A percentile compares a stretch with the other conserved stretches of the same genome.
Conservation (phyloP, 2,329 filamentous ascomycete genomes). For the Trichoderma atroviride region DNA sequence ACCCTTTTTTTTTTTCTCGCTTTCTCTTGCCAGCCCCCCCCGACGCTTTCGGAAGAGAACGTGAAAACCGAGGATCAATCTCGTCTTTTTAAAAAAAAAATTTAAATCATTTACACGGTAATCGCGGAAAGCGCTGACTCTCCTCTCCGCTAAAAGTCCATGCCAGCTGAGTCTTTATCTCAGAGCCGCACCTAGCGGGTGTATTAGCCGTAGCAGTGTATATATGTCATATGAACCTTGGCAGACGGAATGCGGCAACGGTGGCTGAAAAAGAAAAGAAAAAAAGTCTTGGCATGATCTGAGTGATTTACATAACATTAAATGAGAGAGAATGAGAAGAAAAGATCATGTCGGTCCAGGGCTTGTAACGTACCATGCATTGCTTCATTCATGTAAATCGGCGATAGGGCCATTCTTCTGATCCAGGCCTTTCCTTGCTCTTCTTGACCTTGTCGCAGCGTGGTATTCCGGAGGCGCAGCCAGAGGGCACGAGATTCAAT, state of each 20-base stretch:
- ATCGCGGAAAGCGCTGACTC: neutral
- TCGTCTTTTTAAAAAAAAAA: too few species aligned
- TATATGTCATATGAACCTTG: neutral
- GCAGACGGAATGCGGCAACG: neutral
- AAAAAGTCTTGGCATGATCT: conserved; percentile 6
- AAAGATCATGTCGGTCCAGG: neutral
- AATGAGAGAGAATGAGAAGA: neutral
- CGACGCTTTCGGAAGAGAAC: neutral
- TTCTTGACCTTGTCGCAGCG: neutral
- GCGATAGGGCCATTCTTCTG: neutral
- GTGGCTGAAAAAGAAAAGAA: neutral
- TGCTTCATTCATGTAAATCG: neutral
- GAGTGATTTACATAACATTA: neutral
- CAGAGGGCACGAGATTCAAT: conserved; percentile 12
- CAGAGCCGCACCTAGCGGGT: neutral
- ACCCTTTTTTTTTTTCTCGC: neutral
- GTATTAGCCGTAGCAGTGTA: too few species aligned
- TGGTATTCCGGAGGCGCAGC: conserved; percentile 22
- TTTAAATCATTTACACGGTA: neutral
- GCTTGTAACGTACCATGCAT: neutral
- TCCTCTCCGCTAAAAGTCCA: neutral
- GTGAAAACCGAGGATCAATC: neutral
- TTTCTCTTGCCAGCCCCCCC: neutral
- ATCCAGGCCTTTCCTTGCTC: neutral
- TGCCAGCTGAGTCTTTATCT: neutral